phyloP scores from a whole-genome alignment of 306 rosid genomes.

The Vigna hirtella region DNA sequence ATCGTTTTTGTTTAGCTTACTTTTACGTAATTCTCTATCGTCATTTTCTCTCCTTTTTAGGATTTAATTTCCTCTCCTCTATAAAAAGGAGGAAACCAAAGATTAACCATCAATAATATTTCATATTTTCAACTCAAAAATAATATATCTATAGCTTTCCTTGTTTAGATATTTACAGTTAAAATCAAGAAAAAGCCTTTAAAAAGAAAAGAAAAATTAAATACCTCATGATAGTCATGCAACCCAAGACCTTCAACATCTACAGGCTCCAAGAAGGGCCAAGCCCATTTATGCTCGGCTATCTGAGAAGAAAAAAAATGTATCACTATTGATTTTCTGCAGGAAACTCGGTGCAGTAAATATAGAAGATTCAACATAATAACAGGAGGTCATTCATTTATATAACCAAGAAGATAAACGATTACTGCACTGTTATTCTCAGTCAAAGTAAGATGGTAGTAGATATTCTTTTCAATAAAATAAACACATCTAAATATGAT shows the following conservation, averaged over 20 bases:
- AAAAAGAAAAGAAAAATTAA: neutral
- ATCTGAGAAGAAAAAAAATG: slow-evolving; percentile 58
- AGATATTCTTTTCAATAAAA: neutral
- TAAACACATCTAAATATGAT: neutral
- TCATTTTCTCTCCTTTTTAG: too few species aligned
- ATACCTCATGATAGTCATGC: slow-evolving; percentile 80
- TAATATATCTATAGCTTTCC: neutral
- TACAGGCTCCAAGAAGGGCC: slow-evolving; percentile 88
- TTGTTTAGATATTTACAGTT: neutral
- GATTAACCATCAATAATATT: too few species aligned
- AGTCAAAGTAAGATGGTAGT: slow-evolving; percentile 1
- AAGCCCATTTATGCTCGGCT: slow-evolving; percentile 68
- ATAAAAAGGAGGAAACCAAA: too few species aligned
- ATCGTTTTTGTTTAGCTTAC: too few species aligned
- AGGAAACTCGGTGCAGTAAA: slow-evolving; percentile 6
- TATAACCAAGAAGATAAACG: neutral
- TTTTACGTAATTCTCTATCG: too few species aligned
- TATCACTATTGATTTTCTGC: neutral
- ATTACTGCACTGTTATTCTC: slow-evolving; percentile 3
- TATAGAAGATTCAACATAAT: slow-evolving; percentile 28
- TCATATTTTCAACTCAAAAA: neutral
- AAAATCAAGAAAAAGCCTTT: neutral
- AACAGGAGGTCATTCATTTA: neutral
- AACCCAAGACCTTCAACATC: slow-evolving; percentile 87
- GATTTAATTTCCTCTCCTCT: too few species aligned